Percentiles rank a stretch among this genome's conserved stretches.
Evolutionary conservation across 805 yeast genomes (phyloP).

Genomic region (Candida nanaspora): DNA sequence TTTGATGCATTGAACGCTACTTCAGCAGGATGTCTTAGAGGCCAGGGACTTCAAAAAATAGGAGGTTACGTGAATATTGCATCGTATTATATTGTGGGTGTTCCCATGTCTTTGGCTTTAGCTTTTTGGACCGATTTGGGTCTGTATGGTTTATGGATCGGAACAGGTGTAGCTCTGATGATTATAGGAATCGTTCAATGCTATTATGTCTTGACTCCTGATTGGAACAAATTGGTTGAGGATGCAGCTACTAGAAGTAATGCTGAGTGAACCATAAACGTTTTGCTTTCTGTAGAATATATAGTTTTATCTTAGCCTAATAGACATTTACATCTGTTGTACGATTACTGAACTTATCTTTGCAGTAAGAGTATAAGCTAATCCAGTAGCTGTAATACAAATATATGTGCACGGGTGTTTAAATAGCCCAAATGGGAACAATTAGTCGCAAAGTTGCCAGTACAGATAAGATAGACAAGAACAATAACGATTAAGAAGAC

Average conservation of each 20-base stretch:
- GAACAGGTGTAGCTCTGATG: slow-evolving; percentile 46
- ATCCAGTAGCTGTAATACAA: no score
- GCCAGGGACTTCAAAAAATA: slow-evolving; percentile 66
- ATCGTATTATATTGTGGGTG: slow-evolving; percentile 54
- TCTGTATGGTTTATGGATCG: slow-evolving; percentile 60
- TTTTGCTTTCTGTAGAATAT: slow-evolving; percentile 1
- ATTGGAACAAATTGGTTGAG: slow-evolving; percentile 42
- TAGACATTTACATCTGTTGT: neutral
- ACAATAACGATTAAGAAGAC: no score
- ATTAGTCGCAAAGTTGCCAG: neutral
- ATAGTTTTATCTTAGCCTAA: neutral
- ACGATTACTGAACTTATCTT: no score
- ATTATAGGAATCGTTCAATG: slow-evolving; percentile 42
- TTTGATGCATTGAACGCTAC: slow-evolving; percentile 65
- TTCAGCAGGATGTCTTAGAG: slow-evolving; percentile 70
- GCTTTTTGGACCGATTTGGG: slow-evolving; percentile 44
- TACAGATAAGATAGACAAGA: no score
- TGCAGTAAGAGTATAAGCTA: no score
- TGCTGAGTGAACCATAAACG: slow-evolving; percentile 11
- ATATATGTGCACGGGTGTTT: neutral
- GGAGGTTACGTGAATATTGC: slow-evolving; percentile 53
- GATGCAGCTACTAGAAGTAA: slow-evolving; percentile 32
- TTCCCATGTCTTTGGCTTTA: slow-evolving; percentile 51
- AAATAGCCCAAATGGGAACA: neutral
- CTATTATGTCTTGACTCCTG: slow-evolving; percentile 38